These are phyloP conservation scores for Exutisphaerella laricina DNA, from an alignment of 2,329 filamentous ascomycete species.

Conservation along the genomic window DNA sequence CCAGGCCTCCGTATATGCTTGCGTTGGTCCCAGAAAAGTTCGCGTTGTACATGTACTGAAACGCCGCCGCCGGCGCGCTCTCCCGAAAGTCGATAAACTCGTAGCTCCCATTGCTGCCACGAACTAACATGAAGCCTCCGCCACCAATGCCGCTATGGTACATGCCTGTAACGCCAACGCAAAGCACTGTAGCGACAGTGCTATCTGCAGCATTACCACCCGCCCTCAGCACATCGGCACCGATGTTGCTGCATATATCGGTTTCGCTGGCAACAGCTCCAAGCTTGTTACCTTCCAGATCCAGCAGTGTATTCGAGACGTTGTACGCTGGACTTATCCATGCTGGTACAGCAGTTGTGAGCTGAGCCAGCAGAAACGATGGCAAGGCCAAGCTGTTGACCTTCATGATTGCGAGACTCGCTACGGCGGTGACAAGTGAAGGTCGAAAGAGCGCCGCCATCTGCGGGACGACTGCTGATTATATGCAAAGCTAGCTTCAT, in stretches of 20 bases:
- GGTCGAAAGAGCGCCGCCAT: neutral
- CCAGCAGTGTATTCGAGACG: constrained; percentile 11
- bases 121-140: constrained; percentile 62
- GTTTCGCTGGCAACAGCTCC: constrained; percentile 46
- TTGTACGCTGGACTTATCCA: constrained; percentile 12
- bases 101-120: constrained; percentile 61
- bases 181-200: constrained; percentile 44
- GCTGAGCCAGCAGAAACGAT: constrained; percentile 18
- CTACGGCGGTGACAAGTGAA: neutral
- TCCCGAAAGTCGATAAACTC: constrained; percentile 89
- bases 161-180: constrained; percentile 47
- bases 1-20: constrained; percentile 49
- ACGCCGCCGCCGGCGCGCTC: constrained; percentile 74
- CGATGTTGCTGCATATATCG: constrained; percentile 43
- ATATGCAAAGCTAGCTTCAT: neutral
- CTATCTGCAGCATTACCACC: constrained; percentile 51
- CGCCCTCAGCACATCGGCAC: constrained; percentile 40
- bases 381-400: constrained; percentile 13
- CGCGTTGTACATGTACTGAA: constrained; percentile 76
- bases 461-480: neutral
- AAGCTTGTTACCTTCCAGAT: constrained; percentile 26
- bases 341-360: constrained; percentile 12
- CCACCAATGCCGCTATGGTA: constrained; percentile 67
- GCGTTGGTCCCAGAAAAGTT: constrained; percentile 49
- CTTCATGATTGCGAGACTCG: constrained; percentile 14